Conservation (phyloP, 352 stramenopile species). For the Pythium plurisporium region DNA sequence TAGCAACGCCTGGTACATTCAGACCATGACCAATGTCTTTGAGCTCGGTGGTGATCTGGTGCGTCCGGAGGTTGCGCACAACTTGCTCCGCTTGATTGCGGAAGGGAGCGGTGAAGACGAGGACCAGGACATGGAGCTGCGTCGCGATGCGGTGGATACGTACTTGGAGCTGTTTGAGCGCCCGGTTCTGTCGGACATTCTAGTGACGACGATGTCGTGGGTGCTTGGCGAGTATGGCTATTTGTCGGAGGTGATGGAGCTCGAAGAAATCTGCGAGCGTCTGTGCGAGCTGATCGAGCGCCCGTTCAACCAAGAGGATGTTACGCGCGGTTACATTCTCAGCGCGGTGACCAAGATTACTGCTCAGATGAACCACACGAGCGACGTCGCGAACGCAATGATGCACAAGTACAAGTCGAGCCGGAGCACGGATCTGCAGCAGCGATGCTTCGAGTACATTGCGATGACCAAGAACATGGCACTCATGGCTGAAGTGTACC, state of each 20-base stretch:
- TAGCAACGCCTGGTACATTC: constrained; percentile 98
- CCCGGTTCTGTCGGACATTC: constrained; percentile 92
- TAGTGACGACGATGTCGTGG: constrained; percentile 98
- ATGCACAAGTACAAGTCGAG: constrained; percentile 97
- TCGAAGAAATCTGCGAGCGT: constrained; percentile 93
- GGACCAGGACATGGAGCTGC: constrained; percentile 94
- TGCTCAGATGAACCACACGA: constrained; percentile 91
- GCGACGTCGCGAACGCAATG: constrained; percentile 88
- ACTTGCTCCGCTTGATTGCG: constrained; percentile 97
- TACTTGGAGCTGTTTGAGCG: constrained; percentile 96
- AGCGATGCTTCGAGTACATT: constrained; percentile 98
- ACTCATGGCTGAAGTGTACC: constrained; percentile 91
- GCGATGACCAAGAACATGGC: constrained; percentile 89
- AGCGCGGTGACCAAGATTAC: constrained; percentile 98
- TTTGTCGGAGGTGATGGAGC: constrained; percentile 89
- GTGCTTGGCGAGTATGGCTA: constrained; percentile 99
- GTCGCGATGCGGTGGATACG: constrained; percentile 95
- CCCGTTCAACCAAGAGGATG: constrained; percentile 81
- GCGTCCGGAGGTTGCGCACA: constrained; percentile 95
- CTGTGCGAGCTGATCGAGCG: constrained; percentile 92
- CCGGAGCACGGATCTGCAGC: constrained; percentile 95
- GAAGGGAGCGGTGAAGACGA: constrained; percentile 97
- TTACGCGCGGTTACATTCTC: constrained; percentile 95
- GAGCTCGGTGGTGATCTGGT: constrained; percentile 96
- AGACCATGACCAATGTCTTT: constrained; percentile 97